Percentiles rank a stretch among this genome's conserved stretches.
Evolutionary conservation across 2,329 filamentous ascomycete genomes (phyloP).

Genomic region (Phaeoacremonium minimum): DNA sequence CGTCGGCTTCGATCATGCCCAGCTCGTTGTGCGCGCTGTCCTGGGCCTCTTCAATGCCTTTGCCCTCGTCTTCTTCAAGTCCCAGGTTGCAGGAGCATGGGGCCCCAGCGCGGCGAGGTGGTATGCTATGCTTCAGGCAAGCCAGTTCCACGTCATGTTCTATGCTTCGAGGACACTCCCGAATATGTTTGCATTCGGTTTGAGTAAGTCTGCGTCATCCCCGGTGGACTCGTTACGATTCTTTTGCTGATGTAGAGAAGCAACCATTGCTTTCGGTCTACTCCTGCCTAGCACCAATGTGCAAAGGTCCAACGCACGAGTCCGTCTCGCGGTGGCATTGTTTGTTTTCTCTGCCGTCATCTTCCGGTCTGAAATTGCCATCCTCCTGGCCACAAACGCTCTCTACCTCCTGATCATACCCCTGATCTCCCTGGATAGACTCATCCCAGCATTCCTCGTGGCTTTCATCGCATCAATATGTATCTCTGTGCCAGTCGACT

Average conservation of each 20-base stretch:
- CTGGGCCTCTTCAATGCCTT: conserved; percentile 73
- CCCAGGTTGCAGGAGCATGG: conserved; percentile 60
- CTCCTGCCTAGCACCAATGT: conserved; percentile 31
- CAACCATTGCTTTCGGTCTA: conserved; percentile 58
- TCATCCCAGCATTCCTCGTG: conserved; percentile 62
- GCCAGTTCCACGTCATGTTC: conserved; percentile 90
- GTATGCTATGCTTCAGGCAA: conserved; percentile 73
- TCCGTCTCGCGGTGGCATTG: conserved; percentile 64
- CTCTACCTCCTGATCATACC: conserved; percentile 57
- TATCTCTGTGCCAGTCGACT: conserved; percentile 74
- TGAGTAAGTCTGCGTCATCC: conserved; percentile 54
- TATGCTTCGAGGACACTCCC: conserved; percentile 89
- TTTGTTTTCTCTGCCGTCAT: conserved; percentile 77
- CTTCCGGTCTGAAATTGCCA: conserved; percentile 84
- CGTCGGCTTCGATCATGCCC: conserved; percentile 50
- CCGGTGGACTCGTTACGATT: too few relatives aligned
- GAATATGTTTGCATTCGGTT: conserved; percentile 91
- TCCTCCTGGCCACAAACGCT: conserved; percentile 68
- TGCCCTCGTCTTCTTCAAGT: conserved; percentile 62
- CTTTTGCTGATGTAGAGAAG: conserved; percentile 32
- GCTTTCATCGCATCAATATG: conserved; percentile 64
- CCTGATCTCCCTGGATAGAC: conserved; percentile 46
- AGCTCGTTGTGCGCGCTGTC: conserved; percentile 65
- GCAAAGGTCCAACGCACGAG: conserved; percentile 33
- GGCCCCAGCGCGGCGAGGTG: conserved; percentile 68